A percentile compares a stretch with the other conserved stretches of the same genome.
These are phyloP conservation scores for Ascochyta fabae DNA, from an alignment of 2,329 filamentous ascomycete genomes.

Conservation along the genomic window DNA sequence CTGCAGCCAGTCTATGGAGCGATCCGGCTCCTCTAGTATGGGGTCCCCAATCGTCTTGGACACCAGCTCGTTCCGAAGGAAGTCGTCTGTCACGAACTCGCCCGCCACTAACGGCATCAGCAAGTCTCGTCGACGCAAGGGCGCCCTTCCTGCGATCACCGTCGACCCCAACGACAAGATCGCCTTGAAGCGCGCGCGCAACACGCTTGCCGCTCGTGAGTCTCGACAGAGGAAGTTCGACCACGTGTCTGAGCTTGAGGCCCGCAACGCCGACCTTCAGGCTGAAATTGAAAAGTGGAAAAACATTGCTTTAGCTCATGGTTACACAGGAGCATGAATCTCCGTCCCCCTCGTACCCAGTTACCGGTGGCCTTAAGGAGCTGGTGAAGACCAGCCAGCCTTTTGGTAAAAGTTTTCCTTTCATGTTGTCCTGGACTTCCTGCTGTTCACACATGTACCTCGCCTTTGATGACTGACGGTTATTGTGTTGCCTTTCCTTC, in stretches of 20 bases:
- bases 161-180: conserved; percentile 75
- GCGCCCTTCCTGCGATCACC: conserved; percentile 79
- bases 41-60: conserved; percentile 48
- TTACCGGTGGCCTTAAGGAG: conserved; percentile 43
- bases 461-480: conserved; percentile 21
- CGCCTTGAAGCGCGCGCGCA: conserved; percentile 92
- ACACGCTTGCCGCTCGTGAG: conserved; percentile 92
- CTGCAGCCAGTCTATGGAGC: conserved; percentile 47
- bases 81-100: conserved; percentile 53
- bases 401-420: conserved; percentile 37
- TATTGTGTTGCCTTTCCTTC: conserved; percentile 16
- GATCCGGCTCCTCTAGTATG: conserved; percentile 45
- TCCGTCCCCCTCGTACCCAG: conserved; percentile 35
- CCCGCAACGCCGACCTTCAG: conserved; percentile 72
- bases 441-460: conserved; percentile 16
- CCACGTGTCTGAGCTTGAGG: conserved; percentile 76
- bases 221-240: conserved; percentile 86
- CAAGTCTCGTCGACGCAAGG: conserved; percentile 74
- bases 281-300: conserved; percentile 55
- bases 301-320: conserved; percentile 47
- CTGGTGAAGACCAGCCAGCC: conserved; percentile 45
- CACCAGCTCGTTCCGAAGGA: conserved; percentile 44
- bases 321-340: conserved; percentile 47
- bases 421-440: conserved; percentile 15
- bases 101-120: conserved; percentile 72